Conservation (phyloP, 2,329 filamentous ascomycete genomes). For the Fusarium protoensiforme region DNA sequence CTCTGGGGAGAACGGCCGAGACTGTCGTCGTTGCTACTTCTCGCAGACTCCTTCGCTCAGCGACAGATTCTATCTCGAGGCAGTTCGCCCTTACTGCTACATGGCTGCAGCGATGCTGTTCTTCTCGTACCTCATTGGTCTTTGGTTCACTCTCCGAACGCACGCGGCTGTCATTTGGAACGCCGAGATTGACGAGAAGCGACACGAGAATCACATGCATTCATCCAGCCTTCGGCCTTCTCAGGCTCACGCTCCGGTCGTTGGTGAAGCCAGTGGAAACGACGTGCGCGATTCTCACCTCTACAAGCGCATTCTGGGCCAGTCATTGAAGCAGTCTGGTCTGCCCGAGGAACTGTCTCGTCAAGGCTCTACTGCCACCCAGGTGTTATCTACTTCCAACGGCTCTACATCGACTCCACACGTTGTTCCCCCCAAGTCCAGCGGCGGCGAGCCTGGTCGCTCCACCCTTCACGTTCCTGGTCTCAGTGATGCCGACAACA, state of each 20-base stretch:
- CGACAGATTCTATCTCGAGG: slow-evolving; percentile 89
- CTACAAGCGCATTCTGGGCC: slow-evolving; percentile 92
- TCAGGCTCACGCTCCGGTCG: slow-evolving; percentile 49
- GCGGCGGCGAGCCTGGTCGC: slow-evolving; percentile 52
- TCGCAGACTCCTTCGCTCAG: slow-evolving; percentile 85
- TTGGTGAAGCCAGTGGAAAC: slow-evolving; percentile 59
- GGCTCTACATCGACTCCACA: slow-evolving; percentile 69
- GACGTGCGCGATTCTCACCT: slow-evolving; percentile 89
- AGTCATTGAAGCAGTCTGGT: slow-evolving; percentile 87
- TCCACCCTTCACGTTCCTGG: slow-evolving; percentile 70
- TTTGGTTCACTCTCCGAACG: slow-evolving; percentile 95
- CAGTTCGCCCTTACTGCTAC: slow-evolving; percentile 94
- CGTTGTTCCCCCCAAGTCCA: slow-evolving; percentile 78
- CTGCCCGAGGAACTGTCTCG: slow-evolving; percentile 63
- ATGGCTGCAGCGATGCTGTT: slow-evolving; percentile 87
- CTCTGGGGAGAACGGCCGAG: slow-evolving; percentile 60
- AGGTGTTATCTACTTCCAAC: slow-evolving; percentile 51
- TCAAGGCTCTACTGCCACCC: slow-evolving; percentile 51
- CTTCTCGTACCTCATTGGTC: slow-evolving; percentile 90
- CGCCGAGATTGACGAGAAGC: slow-evolving; percentile 82
- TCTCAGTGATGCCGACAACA: slow-evolving; percentile 85
- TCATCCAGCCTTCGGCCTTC: slow-evolving; percentile 48
- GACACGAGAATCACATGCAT: slow-evolving; percentile 64
- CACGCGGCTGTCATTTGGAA: slow-evolving; percentile 99
- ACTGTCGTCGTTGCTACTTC: slow-evolving; percentile 95